Evolutionary conservation across 140 eudicot species (phyloP).

Genomic region (Cichorium intybus): DNA sequence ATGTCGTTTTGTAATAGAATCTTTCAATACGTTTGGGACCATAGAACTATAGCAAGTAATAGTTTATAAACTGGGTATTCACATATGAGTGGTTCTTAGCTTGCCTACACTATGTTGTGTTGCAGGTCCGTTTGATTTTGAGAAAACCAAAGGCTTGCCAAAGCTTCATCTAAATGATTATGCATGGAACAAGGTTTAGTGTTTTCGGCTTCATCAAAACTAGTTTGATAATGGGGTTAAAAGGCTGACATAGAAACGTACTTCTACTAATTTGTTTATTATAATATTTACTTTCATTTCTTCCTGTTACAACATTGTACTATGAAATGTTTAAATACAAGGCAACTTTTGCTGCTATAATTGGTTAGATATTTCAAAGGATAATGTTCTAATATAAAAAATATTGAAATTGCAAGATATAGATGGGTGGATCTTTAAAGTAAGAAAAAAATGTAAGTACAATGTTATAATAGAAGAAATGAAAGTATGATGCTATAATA

Average conservation of each 20-base stretch:
- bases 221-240: background rate
- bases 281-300: background rate
- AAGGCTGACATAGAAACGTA: background rate
- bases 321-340: background rate
- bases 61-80: background rate
- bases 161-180: constrained; percentile 84
- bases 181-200: constrained; percentile 89
- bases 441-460: background rate
- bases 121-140: constrained; percentile 94
- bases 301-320: background rate
- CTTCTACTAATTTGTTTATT: background rate
- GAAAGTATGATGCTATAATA: background rate
- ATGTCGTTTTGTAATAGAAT: too few relatives aligned
- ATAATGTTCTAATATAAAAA: background rate
- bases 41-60: background rate
- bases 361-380: background rate
- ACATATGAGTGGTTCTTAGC: background rate
- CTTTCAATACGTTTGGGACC: too few relatives aligned
- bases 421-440: background rate
- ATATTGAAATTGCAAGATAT: background rate
- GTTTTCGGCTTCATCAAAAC: constrained; percentile 3
- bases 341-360: background rate
- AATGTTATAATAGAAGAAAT: background rate
- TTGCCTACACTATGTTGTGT: constrained; percentile 8
- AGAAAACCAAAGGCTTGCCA: constrained; percentile 63